These are phyloP conservation scores for Lepiota venenata DNA, from an alignment of 768 basidiomycete species.

Conservation along the genomic window DNA sequence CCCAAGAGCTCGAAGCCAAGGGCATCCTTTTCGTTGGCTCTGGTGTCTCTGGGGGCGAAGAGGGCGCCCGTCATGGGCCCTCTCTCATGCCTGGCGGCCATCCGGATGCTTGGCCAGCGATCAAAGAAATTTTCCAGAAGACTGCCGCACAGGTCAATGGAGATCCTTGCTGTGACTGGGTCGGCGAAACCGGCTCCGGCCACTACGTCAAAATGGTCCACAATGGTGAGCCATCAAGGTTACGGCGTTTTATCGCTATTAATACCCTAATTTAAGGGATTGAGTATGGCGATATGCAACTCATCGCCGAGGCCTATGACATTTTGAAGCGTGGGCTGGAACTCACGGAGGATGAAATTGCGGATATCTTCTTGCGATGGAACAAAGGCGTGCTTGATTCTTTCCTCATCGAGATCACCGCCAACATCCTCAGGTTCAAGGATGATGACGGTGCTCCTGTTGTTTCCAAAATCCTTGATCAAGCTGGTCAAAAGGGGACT, in stretches of 20 bases:
- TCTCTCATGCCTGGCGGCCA: constrained; percentile 99
- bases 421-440: constrained; percentile 95
- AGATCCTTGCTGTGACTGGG: constrained; percentile 99
- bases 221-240: constrained; percentile 55
- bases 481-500: constrained; percentile 98
- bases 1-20: constrained; percentile 89
- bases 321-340: constrained; percentile 97
- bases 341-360: constrained; percentile 83
- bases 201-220: constrained; percentile 99
- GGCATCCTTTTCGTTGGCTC: constrained; percentile 97
- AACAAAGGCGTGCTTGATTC: constrained; percentile 99
- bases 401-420: constrained; percentile 98
- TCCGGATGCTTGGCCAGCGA: constrained; percentile 88
- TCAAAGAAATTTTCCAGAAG: constrained; percentile 99
- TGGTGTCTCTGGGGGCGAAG: constrained; percentile 99
- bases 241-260: constrained; percentile 2
- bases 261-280: constrained; percentile 62
- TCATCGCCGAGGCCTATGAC: constrained; percentile 98
- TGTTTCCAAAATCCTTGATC: constrained; percentile 90
- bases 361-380: constrained; percentile 91
- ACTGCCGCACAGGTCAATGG: constrained; percentile 93
- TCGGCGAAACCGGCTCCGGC: constrained; percentile 91
- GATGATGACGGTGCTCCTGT: constrained; percentile 93
- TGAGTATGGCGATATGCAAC: constrained; percentile 99
- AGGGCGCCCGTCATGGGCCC: constrained; percentile 95